Base-by-base conservation (phyloP, 805 yeast genomes). In the Sugiyamaella valdiviana region DNA sequence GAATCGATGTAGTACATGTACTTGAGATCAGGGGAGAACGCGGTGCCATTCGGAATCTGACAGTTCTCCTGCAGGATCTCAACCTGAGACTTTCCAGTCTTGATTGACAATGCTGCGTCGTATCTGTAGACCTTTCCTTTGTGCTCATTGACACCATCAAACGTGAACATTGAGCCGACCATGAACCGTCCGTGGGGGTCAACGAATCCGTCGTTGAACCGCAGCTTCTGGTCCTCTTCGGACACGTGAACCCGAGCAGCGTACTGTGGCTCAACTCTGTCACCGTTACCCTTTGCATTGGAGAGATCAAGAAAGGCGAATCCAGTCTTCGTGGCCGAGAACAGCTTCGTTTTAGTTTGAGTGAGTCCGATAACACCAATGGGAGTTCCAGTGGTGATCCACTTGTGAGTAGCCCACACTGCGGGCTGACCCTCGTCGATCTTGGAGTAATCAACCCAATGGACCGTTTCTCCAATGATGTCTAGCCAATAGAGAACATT, bases 131-230 rank as follows among this genome's bases (percentile, higher is more conserved):
- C 59, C 42, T 71, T 71, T 1, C 96, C 96, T 46, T 76, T 77
- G 29, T 42, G 48, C 21, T 49, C 38, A 9, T 54, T 44, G 15
- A 24, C 45, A 16, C 19, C 51, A 15, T 48, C 52, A 20, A 46
- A 50, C 15, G 48, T 49, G 22, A 43, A 44, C 95, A 89, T 89
- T 17, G 90, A 72, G 1, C 96, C 96, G 44, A 85, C 78, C 77
- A 85, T 83, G 44, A 88, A 75, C 52, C 82, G 74, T 0, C 96
- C 95, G 59, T 77, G 69, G 2, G 85, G 83, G 51, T 86, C 89
- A 37, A 88, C 76, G 41, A 78, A 76, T 0, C 96, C 96, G 62
- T 89, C 97, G 59, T 89, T 89, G 38, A 93, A 83, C 58, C 89
- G 71, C 62, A 63, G 40, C 64, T 35, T 39, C 35, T 37, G 26